Percentiles rank a stretch among this genome's conserved stretches.
These are phyloP conservation scores for Hanseniaspora osmophila DNA, from an alignment of 805 yeast genomes.

Conservation along the genomic window DNA sequence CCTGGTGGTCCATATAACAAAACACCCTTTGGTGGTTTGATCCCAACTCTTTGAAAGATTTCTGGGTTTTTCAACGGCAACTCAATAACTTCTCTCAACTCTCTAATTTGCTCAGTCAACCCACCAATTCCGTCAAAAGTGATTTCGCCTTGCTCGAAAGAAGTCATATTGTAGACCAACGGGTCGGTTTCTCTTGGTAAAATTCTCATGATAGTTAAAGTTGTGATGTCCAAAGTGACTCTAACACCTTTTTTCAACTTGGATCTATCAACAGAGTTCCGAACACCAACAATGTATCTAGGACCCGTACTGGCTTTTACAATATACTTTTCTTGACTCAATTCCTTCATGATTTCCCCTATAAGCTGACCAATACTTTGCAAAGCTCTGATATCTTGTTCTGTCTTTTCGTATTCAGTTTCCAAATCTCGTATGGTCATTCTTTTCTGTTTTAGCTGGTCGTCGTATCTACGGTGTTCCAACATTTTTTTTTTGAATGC, in stretches of 20 bases:
- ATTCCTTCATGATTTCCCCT: conserved; percentile 90
- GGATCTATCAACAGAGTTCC: conserved; percentile 79
- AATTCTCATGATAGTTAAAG: conserved; percentile 92
- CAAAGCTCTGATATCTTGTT: conserved; percentile 89
- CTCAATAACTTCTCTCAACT: conserved; percentile 93
- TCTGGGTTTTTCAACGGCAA: conserved; percentile 95
- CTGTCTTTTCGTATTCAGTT: conserved; percentile 79
- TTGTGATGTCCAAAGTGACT: conserved; percentile 94
- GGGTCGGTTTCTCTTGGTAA: conserved; percentile 98
- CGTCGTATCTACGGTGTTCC: conserved; percentile 92
- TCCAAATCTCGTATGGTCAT: conserved; percentile 73
- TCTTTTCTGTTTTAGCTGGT: conserved; percentile 72
- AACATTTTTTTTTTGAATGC: conserved; percentile 73
- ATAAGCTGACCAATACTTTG: conserved; percentile 95
- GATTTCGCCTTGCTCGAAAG: conserved; percentile 87
- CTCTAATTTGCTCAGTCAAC: conserved; percentile 85
- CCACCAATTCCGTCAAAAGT: conserved; percentile 88
- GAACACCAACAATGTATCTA: conserved; percentile 91
- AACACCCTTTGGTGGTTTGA: conserved; percentile 98
- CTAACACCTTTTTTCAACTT: conserved; percentile 83
- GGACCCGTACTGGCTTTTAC: conserved; percentile 97
- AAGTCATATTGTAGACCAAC: conserved; percentile 92
- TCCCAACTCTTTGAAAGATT: conserved; percentile 86
- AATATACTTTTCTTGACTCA: conserved; percentile 86
- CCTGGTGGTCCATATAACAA: conserved; percentile 96